These are phyloP conservation scores for Xerocomellus chrysenteron DNA, from an alignment of 768 basidiomycete species.

Conservation along the genomic window DNA sequence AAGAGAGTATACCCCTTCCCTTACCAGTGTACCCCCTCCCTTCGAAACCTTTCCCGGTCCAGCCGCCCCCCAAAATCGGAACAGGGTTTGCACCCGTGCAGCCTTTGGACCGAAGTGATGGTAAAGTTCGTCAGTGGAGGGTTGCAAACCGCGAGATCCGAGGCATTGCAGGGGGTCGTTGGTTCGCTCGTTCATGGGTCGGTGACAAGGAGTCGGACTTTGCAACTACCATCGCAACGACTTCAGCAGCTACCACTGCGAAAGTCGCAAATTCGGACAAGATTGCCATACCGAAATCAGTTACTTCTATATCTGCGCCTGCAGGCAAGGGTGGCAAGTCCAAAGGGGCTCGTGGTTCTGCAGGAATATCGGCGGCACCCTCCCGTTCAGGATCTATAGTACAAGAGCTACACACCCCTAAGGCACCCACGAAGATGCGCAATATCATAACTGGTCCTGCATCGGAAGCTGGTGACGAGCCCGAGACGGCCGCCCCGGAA, in stretches of 20 bases:
- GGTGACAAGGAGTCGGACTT: conserved; percentile 77
- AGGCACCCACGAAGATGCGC: conserved; percentile 66
- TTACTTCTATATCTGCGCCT: conserved; percentile 49
- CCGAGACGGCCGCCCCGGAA: conserved; percentile 36
- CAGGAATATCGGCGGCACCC: conserved; percentile 49
- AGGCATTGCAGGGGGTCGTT: conserved; percentile 80
- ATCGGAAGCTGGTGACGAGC: conserved; percentile 50
- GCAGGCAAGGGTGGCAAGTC: conserved; percentile 43
- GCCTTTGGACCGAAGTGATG: conserved; percentile 62
- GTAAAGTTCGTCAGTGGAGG: conserved; percentile 71
- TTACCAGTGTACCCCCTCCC: conserved; percentile 76
- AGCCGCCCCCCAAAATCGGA: conserved; percentile 72
- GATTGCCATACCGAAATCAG: conserved; percentile 35
- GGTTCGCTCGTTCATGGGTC: conserved; percentile 82
- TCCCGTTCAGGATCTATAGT: conserved; percentile 58
- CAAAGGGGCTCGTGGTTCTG: conserved; percentile 37
- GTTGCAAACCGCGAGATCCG: conserved; percentile 73
- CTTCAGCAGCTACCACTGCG: conserved; percentile 27
- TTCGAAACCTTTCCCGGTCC: conserved; percentile 80
- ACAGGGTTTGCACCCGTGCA: conserved; percentile 68
- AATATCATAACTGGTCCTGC: conserved; percentile 53
- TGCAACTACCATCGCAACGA: conserved; percentile 37
- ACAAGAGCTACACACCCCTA: conserved; percentile 44
- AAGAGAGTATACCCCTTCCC: conserved; percentile 50
- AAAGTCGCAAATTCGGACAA: conserved; percentile 30